Percentiles rank a stretch among this genome's conserved stretches.
Evolutionary conservation across 352 stramenopile genomes (phyloP).

Genomic region (Chrysophaeum taylorii): DNA sequence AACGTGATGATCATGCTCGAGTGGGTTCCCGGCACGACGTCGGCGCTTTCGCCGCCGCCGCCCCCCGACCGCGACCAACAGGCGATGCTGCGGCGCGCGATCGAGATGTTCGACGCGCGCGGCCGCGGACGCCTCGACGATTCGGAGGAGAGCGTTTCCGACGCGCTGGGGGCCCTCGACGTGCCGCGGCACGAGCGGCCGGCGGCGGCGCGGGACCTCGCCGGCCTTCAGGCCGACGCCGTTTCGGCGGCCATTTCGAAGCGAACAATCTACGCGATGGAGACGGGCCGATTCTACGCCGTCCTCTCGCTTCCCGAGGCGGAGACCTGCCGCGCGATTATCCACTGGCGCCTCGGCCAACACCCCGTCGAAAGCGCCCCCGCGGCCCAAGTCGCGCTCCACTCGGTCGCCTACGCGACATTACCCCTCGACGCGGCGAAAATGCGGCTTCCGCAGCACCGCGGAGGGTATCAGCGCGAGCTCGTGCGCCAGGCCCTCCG

Average conservation of each 20-base stretch:
- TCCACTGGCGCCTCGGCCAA: slow-evolving; percentile 61
- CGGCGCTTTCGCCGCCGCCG: slow-evolving; percentile 44
- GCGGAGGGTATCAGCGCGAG: slow-evolving; percentile 56
- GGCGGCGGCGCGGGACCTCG: slow-evolving; percentile 35
- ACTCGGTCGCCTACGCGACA: slow-evolving; percentile 23
- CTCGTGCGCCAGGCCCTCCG: slow-evolving; percentile 55
- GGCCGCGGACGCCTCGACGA: slow-evolving; percentile 56
- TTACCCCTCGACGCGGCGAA: slow-evolving; percentile 46
- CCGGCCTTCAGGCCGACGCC: not conserved
- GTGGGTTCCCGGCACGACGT: slow-evolving; percentile 55
- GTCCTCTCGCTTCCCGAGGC: slow-evolving; percentile 90
- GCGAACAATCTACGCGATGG: slow-evolving; percentile 59
- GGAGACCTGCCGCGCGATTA: slow-evolving; percentile 87
- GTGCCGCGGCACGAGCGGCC: slow-evolving; percentile 59
- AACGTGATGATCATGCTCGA: slow-evolving; percentile 81
- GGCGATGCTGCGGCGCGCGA: slow-evolving; percentile 59
- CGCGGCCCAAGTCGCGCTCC: slow-evolving; percentile 15
- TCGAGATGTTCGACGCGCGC: slow-evolving; percentile 57
- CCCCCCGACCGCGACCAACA: slow-evolving; percentile 66
- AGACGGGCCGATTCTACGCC: slow-evolving; percentile 76
- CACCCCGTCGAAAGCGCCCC: slow-evolving; percentile 15
- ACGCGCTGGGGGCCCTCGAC: slow-evolving; percentile 60
- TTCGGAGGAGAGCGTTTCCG: slow-evolving; percentile 57
- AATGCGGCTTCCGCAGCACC: slow-evolving; percentile 53
- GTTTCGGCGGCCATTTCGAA: slow-evolving; percentile 55